A percentile compares a stretch with the other conserved stretches of the same genome.
phyloP scores from a whole-genome alignment of 1,284 basidiomycete species.

The Salmacisia buchloeana region DNA sequence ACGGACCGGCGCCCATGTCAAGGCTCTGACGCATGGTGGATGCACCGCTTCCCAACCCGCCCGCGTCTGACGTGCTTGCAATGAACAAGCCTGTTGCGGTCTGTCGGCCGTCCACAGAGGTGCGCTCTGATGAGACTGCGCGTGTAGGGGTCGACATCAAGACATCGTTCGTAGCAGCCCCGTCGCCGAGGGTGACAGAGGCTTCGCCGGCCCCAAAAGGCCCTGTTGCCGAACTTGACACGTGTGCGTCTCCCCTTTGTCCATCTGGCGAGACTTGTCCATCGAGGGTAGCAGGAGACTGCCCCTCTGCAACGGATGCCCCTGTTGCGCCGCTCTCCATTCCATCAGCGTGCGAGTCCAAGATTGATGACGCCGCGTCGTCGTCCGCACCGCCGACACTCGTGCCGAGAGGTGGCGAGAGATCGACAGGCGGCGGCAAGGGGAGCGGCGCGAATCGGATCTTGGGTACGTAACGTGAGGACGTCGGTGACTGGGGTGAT shows the following conservation, averaged over 20 bases:
- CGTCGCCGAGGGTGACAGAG: too few relatives aligned
- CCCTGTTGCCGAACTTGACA: too few relatives aligned
- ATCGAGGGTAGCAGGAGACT: too few relatives aligned
- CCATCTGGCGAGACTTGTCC: too few relatives aligned
- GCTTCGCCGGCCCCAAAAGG: too few relatives aligned
- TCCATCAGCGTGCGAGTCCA: background rate
- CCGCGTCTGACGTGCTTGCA: background rate
- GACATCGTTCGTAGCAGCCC: too few relatives aligned
- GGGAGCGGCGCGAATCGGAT: slow-evolving; percentile 37
- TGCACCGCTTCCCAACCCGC: background rate
- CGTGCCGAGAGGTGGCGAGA: background rate
- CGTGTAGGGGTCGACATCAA: too few relatives aligned
- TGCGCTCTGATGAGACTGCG: background rate
- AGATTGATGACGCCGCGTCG: background rate
- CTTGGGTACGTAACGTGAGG: background rate
- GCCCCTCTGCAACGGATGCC: too few relatives aligned
- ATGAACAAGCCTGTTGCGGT: background rate
- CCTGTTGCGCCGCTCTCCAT: background rate
- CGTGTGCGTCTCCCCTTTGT: too few relatives aligned
- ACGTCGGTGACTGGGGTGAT: background rate
- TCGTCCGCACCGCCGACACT: background rate
- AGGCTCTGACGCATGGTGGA: background rate
- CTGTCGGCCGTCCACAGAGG: background rate
- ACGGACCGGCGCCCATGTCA: slow-evolving; percentile 13
- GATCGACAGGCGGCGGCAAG: slow-evolving; percentile 8